Conservation (phyloP, 352 stramenopile species). For the Pythium brachiatum region DNA sequence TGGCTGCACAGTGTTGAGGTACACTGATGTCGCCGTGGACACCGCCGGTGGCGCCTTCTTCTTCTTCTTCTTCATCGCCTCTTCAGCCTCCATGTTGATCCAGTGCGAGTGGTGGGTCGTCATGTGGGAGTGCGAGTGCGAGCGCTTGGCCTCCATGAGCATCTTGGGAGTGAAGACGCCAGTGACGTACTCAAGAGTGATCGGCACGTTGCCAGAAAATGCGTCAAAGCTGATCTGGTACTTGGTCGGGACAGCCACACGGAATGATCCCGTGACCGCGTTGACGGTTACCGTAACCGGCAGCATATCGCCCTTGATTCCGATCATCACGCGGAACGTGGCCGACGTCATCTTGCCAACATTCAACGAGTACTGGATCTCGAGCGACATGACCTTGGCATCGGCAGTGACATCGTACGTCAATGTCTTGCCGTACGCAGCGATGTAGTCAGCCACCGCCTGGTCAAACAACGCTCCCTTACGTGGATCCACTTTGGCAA, state of each 20-base stretch:
- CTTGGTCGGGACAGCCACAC: slow-evolving; percentile 23
- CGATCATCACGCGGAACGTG: slow-evolving; percentile 32
- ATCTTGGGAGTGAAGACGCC: slow-evolving; percentile 28
- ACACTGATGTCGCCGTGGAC: slow-evolving; percentile 23
- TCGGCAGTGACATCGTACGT: slow-evolving; percentile 22
- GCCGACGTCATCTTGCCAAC: slow-evolving; percentile 28
- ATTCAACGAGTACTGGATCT: slow-evolving; percentile 31
- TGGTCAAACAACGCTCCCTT: slow-evolving; percentile 24
- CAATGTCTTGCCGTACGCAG: slow-evolving; percentile 27
- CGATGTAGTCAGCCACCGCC: slow-evolving; percentile 28
- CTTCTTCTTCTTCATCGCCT: slow-evolving; percentile 28
- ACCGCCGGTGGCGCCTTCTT: slow-evolving; percentile 19
- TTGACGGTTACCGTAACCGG: slow-evolving; percentile 13
- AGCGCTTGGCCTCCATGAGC: slow-evolving; percentile 21
- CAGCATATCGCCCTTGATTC: slow-evolving; percentile 30
- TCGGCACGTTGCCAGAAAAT: slow-evolving; percentile 22
- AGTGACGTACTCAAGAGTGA: slow-evolving; percentile 29
- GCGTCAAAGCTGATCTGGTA: slow-evolving; percentile 26
- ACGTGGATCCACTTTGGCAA: slow-evolving; percentile 20
- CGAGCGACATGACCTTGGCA: slow-evolving; percentile 18
- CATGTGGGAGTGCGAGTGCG: slow-evolving; percentile 3
- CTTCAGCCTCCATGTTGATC: slow-evolving; percentile 24
- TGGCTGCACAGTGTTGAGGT: slow-evolving; percentile 30
- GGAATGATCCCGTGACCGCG: slow-evolving; percentile 18
- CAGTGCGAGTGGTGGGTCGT: slow-evolving; percentile 15